Base-by-base conservation (phyloP, 1,284 basidiomycete species). In the Moniliophthora roreri region DNA sequence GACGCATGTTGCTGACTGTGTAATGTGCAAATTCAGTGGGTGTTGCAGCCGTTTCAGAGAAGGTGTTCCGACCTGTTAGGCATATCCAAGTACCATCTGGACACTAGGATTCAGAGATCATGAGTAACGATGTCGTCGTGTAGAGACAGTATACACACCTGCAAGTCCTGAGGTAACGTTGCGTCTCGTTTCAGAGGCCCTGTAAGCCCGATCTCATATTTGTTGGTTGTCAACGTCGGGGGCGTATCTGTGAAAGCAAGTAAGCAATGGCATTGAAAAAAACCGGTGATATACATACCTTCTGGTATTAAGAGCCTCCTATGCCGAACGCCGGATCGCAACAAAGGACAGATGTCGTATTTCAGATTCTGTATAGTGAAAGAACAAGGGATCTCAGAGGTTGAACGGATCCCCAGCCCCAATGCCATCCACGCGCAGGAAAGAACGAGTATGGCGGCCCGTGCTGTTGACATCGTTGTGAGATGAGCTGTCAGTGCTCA, bases 1-100 rank as follows among this genome's bases (percentile, higher is more conserved):
- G 72, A 4, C 70, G 67, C 10, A 65, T 69, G 54, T 76, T 75
- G 5, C 60, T 47, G n/a, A 68, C 64, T 66, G n/a, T 32, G 6
- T 32, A 11, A 6, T 6, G 28, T 32, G 11, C 28, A 34, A 20
- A 24, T 16, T 21, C 5, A 35, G 28, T 21, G 9, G 28, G 23
- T 13, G 26, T 38, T 36, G 50, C 32, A 32, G 39, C n/a, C 20
- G 38, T 24, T 52, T 26, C 2, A 18, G 21, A 20, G 47, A 42
- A 26, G 9, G 37, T 24, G 24, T 47, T 48, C 59, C n/a, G 23
- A 63, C 65, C 59, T 36, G 59, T 64, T 11, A 69, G 48, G 49
- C 69, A 71, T 50, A 71, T 64, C 52, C 62, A 60, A 7, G 68
- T 67, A 42, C 61, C 64, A 44, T 58, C 49, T 9, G 65, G 63